Conservation (phyloP, 345 rosid species). For the Luvunga scandens region DNA sequence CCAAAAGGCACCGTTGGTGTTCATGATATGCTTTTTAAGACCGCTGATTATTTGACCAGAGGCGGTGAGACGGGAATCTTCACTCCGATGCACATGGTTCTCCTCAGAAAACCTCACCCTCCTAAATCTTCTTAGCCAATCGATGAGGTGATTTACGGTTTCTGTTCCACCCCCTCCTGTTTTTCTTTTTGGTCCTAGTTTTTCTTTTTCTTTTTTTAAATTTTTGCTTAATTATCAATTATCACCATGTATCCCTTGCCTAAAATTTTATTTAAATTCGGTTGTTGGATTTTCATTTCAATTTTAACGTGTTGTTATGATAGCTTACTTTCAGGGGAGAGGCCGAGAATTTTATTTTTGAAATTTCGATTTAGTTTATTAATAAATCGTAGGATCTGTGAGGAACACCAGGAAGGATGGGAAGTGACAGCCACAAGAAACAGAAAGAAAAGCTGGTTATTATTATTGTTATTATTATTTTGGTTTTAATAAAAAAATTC, state of each 20-base stretch:
- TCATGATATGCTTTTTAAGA: slow-evolving; percentile 84
- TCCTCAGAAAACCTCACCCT: slow-evolving; percentile 72
- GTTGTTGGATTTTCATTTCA: slow-evolving; percentile 22
- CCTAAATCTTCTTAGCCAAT: slow-evolving; percentile 23
- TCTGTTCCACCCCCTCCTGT: slow-evolving; percentile 8
- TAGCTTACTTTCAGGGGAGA: not conserved
- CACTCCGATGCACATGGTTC: slow-evolving; percentile 93
- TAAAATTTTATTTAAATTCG: slow-evolving; percentile 15
- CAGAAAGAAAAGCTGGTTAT: not conserved
- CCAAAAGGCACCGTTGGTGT: slow-evolving; percentile 96
- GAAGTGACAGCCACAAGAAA: not conserved
- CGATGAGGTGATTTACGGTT: slow-evolving; percentile 7
- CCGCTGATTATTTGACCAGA: slow-evolving; percentile 73
- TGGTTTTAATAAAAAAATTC: not conserved
- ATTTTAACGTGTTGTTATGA: not conserved
- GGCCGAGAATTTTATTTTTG: not conserved
- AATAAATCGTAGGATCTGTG: not conserved
- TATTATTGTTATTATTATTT: not conserved
- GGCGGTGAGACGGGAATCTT: slow-evolving; percentile 93
- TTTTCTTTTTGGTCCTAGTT: slow-evolving; percentile 6
- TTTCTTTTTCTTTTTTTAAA: not conserved
- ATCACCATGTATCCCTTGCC: slow-evolving; percentile 11
- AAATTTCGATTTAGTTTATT: not conserved
- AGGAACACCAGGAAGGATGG: not conserved
- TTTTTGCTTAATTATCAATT: not conserved